Percentiles rank a stretch among this genome's conserved stretches.
Conservation (phyloP, 2,329 filamentous ascomycete species). For the Didymella arachidicola region DNA sequence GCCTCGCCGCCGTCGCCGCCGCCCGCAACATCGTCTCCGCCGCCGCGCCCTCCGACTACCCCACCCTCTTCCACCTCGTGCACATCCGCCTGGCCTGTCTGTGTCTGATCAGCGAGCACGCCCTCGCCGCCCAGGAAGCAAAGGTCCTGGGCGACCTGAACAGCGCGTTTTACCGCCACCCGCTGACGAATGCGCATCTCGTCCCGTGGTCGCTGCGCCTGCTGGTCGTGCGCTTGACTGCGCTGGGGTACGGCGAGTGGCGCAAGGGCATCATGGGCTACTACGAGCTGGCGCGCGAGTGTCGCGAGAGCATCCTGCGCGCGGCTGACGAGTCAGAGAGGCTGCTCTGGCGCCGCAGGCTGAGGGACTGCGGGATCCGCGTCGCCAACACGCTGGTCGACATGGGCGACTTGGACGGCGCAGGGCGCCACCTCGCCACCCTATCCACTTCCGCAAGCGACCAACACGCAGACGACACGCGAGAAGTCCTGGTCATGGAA, state of each 20-base stretch:
- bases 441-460: constrained; percentile 49
- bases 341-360: constrained; percentile 72
- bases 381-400: constrained; percentile 74
- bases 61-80: constrained; percentile 76
- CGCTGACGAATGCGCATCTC: constrained; percentile 61
- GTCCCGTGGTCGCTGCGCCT: constrained; percentile 89
- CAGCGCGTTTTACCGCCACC: constrained; percentile 59
- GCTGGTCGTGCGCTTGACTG: constrained; percentile 82
- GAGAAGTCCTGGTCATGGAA: constrained; percentile 53
- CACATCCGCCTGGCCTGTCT: constrained; percentile 85
- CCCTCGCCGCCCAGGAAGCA: constrained; percentile 66
- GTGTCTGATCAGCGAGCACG: constrained; percentile 74
- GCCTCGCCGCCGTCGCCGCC: constrained; percentile 75
- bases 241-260: constrained; percentile 83
- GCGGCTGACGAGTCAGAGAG: constrained; percentile 60
- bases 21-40: constrained; percentile 65
- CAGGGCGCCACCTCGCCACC: constrained; percentile 73
- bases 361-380: constrained; percentile 76
- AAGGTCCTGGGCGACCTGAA: constrained; percentile 68
- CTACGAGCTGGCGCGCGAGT: constrained; percentile 85
- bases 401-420: constrained; percentile 87
- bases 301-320: constrained; percentile 64
- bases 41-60: constrained; percentile 64
- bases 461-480: constrained; percentile 27
- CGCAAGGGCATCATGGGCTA: constrained; percentile 87